Percentiles rank a stretch among this genome's conserved stretches.
Evolutionary conservation across 2,329 filamentous ascomycete genomes (phyloP).

Genomic region (Ceratocystis ficicola): DNA sequence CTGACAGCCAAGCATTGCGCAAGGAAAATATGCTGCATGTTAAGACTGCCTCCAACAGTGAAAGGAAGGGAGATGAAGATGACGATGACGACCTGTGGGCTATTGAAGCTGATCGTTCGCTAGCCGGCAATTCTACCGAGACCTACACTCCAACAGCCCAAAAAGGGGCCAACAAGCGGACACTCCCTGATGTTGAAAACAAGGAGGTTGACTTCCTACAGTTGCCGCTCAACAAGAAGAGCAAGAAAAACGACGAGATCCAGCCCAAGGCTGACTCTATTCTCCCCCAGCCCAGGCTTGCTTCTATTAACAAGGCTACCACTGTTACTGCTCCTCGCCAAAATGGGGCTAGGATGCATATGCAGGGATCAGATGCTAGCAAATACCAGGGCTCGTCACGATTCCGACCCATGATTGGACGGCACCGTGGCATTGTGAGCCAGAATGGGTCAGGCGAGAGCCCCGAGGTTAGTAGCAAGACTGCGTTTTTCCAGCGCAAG

Average conservation of each 20-base stretch:
- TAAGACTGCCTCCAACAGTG: slow-evolving; percentile 15
- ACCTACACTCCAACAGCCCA: slow-evolving; percentile 12
- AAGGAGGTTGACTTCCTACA: slow-evolving; percentile 20
- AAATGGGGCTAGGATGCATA: slow-evolving; percentile 13
- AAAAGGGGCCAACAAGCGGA: slow-evolving; percentile 24
- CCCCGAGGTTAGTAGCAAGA: slow-evolving; percentile 17
- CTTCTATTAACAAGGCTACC: background rate
- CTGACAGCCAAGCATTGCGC: background rate
- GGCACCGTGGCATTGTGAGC: slow-evolving; percentile 12
- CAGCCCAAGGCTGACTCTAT: background rate
- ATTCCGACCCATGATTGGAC: slow-evolving; percentile 16
- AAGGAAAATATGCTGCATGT: slow-evolving; percentile 10
- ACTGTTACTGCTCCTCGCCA: background rate
- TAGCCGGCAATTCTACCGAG: slow-evolving; percentile 28
- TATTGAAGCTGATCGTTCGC: slow-evolving; percentile 41
- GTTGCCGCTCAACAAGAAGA: slow-evolving; percentile 27
- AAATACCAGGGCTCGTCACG: slow-evolving; percentile 11
- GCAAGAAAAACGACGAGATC: background rate
- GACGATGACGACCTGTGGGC: slow-evolving; percentile 45
- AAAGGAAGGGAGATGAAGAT: slow-evolving; percentile 24
- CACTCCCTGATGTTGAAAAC: background rate
- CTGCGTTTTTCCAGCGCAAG: slow-evolving; percentile 20
- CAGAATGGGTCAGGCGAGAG: slow-evolving; percentile 16
- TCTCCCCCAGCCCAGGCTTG: background rate
- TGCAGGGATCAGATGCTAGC: slow-evolving; percentile 16